Conservation (phyloP, 2,329 filamentous ascomycete species). For the Pseudogymnoascus sp. region DNA sequence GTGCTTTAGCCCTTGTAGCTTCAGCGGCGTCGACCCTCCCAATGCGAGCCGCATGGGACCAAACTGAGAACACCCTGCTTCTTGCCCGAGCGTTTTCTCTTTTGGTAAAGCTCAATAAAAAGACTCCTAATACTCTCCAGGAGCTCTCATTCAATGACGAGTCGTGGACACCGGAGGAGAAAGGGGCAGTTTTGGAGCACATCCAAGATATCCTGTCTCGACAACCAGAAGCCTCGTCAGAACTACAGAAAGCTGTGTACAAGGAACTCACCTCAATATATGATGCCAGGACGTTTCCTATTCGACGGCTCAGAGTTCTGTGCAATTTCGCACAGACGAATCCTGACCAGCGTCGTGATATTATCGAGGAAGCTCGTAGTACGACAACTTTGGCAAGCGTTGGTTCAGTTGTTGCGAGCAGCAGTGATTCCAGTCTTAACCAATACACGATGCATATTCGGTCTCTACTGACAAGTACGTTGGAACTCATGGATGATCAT, state of each 20-base stretch:
- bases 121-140: constrained; percentile 47
- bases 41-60: constrained; percentile 45
- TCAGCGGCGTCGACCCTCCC: constrained; percentile 40
- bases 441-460: constrained; percentile 21
- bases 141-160: constrained; percentile 29
- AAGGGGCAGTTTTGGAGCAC: constrained; percentile 52
- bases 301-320: constrained; percentile 25
- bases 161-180: constrained; percentile 39
- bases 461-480: constrained; percentile 19
- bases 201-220: constrained; percentile 39
- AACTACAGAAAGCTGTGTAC: constrained; percentile 20
- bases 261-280: constrained; percentile 22
- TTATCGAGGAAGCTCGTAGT: constrained; percentile 6
- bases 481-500: constrained; percentile 22
- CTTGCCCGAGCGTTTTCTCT: constrained; percentile 52
- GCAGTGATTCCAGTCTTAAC: constrained; percentile 21
- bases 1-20: constrained; percentile 47
- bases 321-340: constrained; percentile 19
- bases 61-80: constrained; percentile 39
- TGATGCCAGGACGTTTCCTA: constrained; percentile 20
- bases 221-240: constrained; percentile 15
- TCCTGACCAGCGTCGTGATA: constrained; percentile 12
- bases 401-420: constrained; percentile 11
- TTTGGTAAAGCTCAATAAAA: constrained; percentile 50
- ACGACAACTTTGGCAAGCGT: constrained; percentile 7